Evolutionary conservation across 768 basidiomycete species (phyloP).

Genomic region (Leccinum boreale): DNA sequence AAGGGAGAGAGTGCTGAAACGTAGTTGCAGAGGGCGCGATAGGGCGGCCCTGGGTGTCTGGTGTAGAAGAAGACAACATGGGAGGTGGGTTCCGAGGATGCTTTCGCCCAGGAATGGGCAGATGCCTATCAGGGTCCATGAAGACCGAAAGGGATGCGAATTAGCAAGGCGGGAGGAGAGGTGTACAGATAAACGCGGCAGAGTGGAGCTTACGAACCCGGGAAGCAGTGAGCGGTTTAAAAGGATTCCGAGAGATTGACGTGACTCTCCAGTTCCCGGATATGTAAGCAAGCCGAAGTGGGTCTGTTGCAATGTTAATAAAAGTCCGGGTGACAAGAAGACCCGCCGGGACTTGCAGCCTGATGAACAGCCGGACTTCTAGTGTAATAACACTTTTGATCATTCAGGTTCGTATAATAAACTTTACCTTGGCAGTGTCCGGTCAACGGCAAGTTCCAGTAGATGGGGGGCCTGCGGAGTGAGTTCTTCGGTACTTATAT

Average conservation of each 20-base stretch:
- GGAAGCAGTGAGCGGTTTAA: constrained; percentile 23
- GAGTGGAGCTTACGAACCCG: constrained; percentile 24
- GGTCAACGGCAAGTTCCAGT: constrained; percentile 27
- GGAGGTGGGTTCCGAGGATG: constrained; percentile 26
- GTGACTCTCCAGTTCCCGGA: constrained; percentile 25
- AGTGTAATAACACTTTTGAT: constrained; percentile 25
- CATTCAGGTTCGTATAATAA: constrained; percentile 27
- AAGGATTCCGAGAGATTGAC: constrained; percentile 18
- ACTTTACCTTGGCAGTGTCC: constrained; percentile 29
- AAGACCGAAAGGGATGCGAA: not conserved
- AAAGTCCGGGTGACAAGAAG: constrained; percentile 26
- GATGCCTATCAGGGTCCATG: constrained; percentile 39
- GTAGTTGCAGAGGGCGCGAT: constrained; percentile 21
- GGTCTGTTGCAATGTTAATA: constrained; percentile 27
- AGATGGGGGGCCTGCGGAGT: constrained; percentile 22
- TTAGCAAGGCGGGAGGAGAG: constrained; percentile 17
- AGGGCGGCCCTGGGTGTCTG: constrained; percentile 27
- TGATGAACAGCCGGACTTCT: constrained; percentile 19
- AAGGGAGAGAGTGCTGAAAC: constrained; percentile 45
- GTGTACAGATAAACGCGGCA: constrained; percentile 16
- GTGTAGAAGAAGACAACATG: constrained; percentile 25
- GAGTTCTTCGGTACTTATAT: constrained; percentile 15
- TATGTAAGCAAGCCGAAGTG: constrained; percentile 30
- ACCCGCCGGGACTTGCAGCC: constrained; percentile 26
- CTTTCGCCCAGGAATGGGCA: constrained; percentile 33